Base-by-base conservation (phyloP, 352 stramenopile genomes). In the Globisporangium canariense region DNA sequence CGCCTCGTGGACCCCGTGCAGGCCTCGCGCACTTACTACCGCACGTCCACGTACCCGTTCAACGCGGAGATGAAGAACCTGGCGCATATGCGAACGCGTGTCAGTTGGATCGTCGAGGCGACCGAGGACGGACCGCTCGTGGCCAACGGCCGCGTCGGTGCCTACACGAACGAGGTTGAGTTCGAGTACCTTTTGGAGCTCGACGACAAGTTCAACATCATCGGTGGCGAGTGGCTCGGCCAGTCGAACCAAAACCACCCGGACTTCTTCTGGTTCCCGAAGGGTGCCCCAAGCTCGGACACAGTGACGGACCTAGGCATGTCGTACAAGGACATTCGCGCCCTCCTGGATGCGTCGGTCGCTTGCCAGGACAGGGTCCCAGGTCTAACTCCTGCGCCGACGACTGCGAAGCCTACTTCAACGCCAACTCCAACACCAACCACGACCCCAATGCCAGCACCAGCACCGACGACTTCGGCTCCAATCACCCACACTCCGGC, bases 161-260 rank as follows among this genome's bases (percentile, higher is more conserved):
- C 73, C 51, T 79, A 75, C 67, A 89, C 76, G 20, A 75, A 69
- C n/a, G 71, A 55, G 40, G 77, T 68, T n/a, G 74, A 88, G 64
- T 90, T 89, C 71, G 68, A 89, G 59, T 90, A 90, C 64, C 32
- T 88, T 3, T 70, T 91, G 7, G 83, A 92, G 68, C 78, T 79
- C 32, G 75, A 93, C 64, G 71, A 73, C n/a, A 66, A 66, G 7
- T 77, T 80, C 51, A 71, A 84, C 58, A 86, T 92, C 66, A 71
- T 90, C 13, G 83, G 83, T 55, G 83, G 83, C 4, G 83, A 92
- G 64, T 92, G 83, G 83, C 38, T 92, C 30, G 66, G 61, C 10
- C 69, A 60, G 3, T 89, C 80, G 53, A 83, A 75, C 56, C 63
- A 58, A 7, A 75, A 81, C 55, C 83, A 92, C 65, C 76, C 79